phyloP scores from a whole-genome alignment of 176 grass and related monocot genomes.

The Typha latifolia region DNA sequence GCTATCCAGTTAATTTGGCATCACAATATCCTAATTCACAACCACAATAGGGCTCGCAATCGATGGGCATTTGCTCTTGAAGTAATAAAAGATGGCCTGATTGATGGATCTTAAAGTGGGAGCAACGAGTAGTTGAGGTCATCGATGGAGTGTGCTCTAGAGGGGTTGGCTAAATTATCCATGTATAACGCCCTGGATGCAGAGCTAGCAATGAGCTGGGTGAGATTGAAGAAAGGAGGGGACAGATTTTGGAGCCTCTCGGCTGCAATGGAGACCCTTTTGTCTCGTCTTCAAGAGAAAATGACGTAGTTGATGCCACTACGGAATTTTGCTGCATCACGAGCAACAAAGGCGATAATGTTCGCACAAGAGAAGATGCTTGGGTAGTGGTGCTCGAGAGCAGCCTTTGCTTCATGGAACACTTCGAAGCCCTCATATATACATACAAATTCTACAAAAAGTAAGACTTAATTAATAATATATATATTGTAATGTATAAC shows the following conservation, averaged over 20 bases:
- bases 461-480: too few species aligned
- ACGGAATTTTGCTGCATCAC: conserved; percentile 4
- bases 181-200: background rate
- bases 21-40: conserved; percentile 14
- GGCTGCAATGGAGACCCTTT: background rate
- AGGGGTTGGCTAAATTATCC: conserved; percentile 9
- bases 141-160: conserved; percentile 8
- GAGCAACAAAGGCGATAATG: background rate
- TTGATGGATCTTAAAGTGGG: conserved; percentile 10
- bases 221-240: background rate
- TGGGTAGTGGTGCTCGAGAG: conserved; percentile 16
- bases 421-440: conserved; percentile 26
- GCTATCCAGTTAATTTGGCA: background rate
- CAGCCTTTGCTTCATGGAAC: conserved; percentile 21
- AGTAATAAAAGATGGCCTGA: conserved; percentile 18
- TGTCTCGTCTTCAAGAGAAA: conserved; percentile 16
- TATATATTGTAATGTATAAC: too few species aligned
- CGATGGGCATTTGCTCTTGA: conserved; percentile 29
- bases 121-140: conserved; percentile 3
- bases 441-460: too few species aligned
- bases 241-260: background rate
- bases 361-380: conserved; percentile 1
- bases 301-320: conserved; percentile 17
- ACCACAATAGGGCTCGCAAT: background rate
- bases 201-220: background rate